Percentiles rank a stretch among this genome's conserved stretches.
Conservation (phyloP, 2,329 filamentous ascomycete species). For the Colletotrichum magnum region DNA sequence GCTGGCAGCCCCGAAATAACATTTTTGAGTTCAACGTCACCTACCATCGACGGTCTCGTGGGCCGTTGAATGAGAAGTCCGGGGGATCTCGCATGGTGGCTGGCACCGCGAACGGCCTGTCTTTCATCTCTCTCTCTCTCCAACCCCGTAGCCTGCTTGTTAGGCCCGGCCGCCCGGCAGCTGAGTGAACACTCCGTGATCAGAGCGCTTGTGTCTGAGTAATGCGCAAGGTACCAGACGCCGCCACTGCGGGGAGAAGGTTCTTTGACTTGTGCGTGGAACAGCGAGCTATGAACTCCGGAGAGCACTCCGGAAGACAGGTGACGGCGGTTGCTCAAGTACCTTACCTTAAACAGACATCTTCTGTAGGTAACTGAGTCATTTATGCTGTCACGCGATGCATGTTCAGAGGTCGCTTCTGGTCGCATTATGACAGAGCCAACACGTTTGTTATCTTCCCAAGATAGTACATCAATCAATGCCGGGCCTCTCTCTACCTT, state of each 20-base stretch:
- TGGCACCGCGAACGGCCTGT: not conserved
- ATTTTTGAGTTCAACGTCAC: not conserved
- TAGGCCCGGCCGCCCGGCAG: not conserved
- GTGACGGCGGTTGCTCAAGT: not conserved
- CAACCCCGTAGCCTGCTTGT: not conserved
- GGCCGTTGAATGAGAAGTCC: not conserved
- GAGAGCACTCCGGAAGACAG: not conserved
- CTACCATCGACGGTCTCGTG: conserved; percentile 7
- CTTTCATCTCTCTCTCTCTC: not conserved
- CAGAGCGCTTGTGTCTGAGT: conserved; percentile 5
- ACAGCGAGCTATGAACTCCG: too few species aligned
- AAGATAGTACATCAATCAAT: too few species aligned
- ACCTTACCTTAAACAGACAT: too few species aligned
- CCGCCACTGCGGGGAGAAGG: not conserved
- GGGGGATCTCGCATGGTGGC: not conserved
- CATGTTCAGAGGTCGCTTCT: not conserved
- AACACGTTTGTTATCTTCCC: too few species aligned
- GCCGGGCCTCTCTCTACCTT: too few species aligned
- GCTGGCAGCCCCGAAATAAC: not conserved
- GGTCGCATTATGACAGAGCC: too few species aligned
- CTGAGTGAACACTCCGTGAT: conserved; percentile 14
- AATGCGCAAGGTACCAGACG: not conserved
- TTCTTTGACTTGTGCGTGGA: not conserved
- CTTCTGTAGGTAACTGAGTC: too few species aligned
- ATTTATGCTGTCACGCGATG: not conserved